Base-by-base conservation (phyloP, 2,329 filamentous ascomycete genomes). In the Stagonosporopsis vannaccii region DNA sequence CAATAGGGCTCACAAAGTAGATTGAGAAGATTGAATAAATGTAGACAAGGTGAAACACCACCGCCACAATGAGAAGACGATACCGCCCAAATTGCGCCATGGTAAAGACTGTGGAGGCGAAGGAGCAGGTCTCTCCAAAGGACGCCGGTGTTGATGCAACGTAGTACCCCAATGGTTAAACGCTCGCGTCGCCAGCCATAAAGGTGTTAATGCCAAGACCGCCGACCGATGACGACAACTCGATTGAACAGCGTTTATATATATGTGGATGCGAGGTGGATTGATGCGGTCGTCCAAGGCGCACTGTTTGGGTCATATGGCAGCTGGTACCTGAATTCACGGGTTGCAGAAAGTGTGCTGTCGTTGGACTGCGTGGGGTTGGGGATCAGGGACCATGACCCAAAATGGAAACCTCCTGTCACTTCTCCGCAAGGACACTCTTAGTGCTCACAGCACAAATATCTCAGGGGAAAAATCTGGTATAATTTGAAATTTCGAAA, bases 11-110 rank as follows among this genome's bases (percentile, higher is more conserved):
- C 73, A 97, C 92, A 74, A 99, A 99, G 79, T 99, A 98, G 62
- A 98, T 95, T 77, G 97, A 93, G 79, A 99, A 99, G 71, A 98
- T 98, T 58, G 92, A 97, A 74, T 89, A 90, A 53, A 97, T 89
- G 77, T 99, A 99, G 63, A 96, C 86, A 50, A 98, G 77, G 78
- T 99, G 96, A 75, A 99, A 99, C 59, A 94, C 80, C 73, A 97
- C 85, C 67, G 95, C 95, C 73, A 96, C 86, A 74, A 89, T 88
- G 76, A 98, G 79, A 75, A 99, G 98, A 73, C 88, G 89, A 72
- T 90, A 85, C 73, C 93, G 91, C 65, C 85, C 81, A 57, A 87
- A 77, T 69, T 85, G 83, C 68, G 79, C 79, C 80, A 82, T 82
- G 51, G 47, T 65, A 59, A 62, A 49, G 35, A 48, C 15, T 48